Conservation (phyloP, 177 flowering plant genomes). For the Vitis hybrid region DNA sequence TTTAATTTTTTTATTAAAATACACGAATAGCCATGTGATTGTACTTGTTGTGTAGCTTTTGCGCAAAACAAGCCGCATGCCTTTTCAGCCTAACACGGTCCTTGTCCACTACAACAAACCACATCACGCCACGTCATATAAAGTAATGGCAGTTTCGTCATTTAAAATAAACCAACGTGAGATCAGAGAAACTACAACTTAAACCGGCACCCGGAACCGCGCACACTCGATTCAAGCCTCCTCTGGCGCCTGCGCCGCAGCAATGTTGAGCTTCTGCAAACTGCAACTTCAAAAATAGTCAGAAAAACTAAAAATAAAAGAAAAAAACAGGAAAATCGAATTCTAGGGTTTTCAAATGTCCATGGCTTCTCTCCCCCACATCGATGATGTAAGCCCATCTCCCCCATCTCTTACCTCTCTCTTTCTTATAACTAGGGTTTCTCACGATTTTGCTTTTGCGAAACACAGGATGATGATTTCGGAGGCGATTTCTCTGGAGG, state of each 20-base stretch:
- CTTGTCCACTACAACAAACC: too few relatives aligned
- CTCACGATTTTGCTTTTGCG: not conserved
- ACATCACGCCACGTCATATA: too few relatives aligned
- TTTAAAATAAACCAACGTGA: too few relatives aligned
- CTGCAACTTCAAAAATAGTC: not conserved
- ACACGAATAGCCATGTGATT: too few relatives aligned
- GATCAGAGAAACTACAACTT: too few relatives aligned
- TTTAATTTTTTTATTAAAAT: too few relatives aligned
- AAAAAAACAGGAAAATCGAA: not conserved
- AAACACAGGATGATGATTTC: conserved; percentile 73
- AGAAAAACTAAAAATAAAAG: not conserved
- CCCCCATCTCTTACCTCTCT: not conserved
- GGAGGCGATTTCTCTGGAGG: conserved; percentile 72
- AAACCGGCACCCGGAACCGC: too few relatives aligned
- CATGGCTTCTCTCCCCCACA: conserved; percentile 47
- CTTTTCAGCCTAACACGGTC: too few relatives aligned
- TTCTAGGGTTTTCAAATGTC: conserved; percentile 23
- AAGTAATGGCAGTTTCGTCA: too few relatives aligned
- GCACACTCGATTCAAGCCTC: too few relatives aligned
- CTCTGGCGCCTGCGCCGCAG: not conserved
- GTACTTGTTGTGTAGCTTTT: too few relatives aligned
- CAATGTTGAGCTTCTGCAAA: not conserved
- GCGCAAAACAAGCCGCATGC: too few relatives aligned
- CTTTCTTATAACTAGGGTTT: not conserved
- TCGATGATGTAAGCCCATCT: conserved; percentile 52